These are phyloP conservation scores for Pilaira anomala DNA, from an alignment of 192 early-diverging fungal genomes.

Conservation along the genomic window DNA sequence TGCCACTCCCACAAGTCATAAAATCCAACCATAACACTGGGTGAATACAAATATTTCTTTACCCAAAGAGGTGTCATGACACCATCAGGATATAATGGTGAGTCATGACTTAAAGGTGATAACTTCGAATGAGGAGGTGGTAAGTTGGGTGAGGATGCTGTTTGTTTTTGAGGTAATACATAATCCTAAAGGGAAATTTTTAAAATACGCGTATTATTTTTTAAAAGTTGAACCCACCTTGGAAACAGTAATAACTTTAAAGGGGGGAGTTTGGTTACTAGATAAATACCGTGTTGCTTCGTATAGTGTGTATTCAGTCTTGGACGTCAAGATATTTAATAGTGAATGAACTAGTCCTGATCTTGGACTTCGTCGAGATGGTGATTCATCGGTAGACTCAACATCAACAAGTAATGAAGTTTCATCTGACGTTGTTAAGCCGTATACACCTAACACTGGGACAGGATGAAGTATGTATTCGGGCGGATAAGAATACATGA, in stretches of 20 bases:
- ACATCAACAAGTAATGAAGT: slow-evolving; percentile 4
- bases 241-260: slow-evolving; percentile 28
- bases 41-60: slow-evolving; percentile 58
- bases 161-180: slow-evolving; percentile 4
- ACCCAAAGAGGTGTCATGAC: slow-evolving; percentile 74
- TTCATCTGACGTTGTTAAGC: slow-evolving; percentile 27
- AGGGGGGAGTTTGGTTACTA: slow-evolving; percentile 30
- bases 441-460: slow-evolving; percentile 52
- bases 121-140: slow-evolving; percentile 50
- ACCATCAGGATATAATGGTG: slow-evolving; percentile 81
- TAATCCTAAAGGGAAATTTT: slow-evolving; percentile 9
- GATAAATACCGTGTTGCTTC: slow-evolving; percentile 21
- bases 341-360: slow-evolving; percentile 17
- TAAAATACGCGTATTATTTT: not conserved
- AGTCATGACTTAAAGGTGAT: slow-evolving; percentile 64
- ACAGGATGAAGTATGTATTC: slow-evolving; percentile 58
- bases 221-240: slow-evolving; percentile 25
- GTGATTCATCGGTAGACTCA: not conserved
- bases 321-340: slow-evolving; percentile 22
- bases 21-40: slow-evolving; percentile 66
- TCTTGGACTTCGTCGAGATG: not conserved
- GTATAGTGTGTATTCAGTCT: slow-evolving; percentile 24
- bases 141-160: slow-evolving; percentile 25
- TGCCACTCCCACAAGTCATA: slow-evolving; percentile 63
- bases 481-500: slow-evolving; percentile 56